Base-by-base conservation (phyloP, 768 basidiomycete species). In the Pisolithus microcarpus region DNA sequence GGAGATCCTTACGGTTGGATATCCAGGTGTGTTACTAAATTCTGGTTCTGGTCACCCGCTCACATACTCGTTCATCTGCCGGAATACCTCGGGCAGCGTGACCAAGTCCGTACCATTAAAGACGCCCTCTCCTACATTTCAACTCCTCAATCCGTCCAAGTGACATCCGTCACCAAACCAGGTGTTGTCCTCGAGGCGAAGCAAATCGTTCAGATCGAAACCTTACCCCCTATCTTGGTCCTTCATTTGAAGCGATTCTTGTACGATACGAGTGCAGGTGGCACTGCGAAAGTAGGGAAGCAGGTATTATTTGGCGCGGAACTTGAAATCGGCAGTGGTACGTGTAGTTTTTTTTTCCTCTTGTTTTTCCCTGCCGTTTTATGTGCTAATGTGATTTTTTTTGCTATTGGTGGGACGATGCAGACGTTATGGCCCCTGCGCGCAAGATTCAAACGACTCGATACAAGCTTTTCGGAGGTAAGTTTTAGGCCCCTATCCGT, bases 241-340 rank as follows among this genome's bases (percentile, higher is more conserved):
- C 72, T 96, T 16, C 93, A 96, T 61, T 75, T 96, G 62, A 96
- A 97, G 68, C 72, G 94, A 38, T 98, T 97, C 72, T 74, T 82
- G 46, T 98, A 93, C 63, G 93, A 94, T 60, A 77, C 79, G 4
- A 72, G 69, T 13, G 80, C 80, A 0, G 79, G 79, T 11, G 88
- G 85, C 24, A 90, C 91, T 2, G 85, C 87, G 45, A 99, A 99
- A 70, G 80, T 87, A 38, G 80, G 78, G 47, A 97, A 96, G 70
- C 81, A 82, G 51, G 78, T 97, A 1, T 71, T 73, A 23, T 94
- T 92, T 70, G 77, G 78, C 21, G 76, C 85, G 1, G 87, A 89
- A 64, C 65, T 99, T 54, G 83, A 87, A 44, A 74, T 99, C 52
- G 82, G 82, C 7, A 62, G 73, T 48, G 85, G 87, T 88, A 52